Conservation (phyloP, 805 yeast genomes). For the Metschnikowia gelsemii region DNA sequence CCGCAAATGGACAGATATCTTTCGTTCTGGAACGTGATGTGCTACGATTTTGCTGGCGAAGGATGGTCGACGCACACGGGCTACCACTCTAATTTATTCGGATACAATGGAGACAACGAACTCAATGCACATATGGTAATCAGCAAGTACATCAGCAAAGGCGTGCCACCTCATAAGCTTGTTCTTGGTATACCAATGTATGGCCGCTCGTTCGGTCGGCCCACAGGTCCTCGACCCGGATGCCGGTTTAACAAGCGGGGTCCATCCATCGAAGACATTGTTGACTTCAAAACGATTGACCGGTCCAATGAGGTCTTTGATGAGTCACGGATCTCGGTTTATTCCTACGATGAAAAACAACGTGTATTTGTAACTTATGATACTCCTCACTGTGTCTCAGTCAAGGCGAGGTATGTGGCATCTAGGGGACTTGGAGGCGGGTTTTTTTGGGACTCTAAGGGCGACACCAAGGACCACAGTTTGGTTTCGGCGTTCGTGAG, state of each 20-base stretch:
- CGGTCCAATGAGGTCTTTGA: conserved; percentile 53
- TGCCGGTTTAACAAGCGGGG: conserved; percentile 29
- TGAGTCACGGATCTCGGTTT: conserved; percentile 45
- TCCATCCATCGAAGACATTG: conserved; percentile 32
- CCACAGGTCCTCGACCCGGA: conserved; percentile 42
- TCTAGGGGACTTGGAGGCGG: conserved; percentile 67
- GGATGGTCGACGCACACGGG: conserved; percentile 63
- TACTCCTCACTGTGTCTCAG: conserved; percentile 47
- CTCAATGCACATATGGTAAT: conserved; percentile 53
- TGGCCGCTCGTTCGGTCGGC: conserved; percentile 49
- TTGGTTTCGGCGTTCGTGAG: conserved; percentile 40
- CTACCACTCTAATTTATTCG: conserved; percentile 69
- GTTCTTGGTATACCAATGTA: conserved; percentile 86
- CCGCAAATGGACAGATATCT: conserved; percentile 56
- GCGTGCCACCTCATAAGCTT: conserved; percentile 51
- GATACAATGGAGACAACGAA: conserved; percentile 37
- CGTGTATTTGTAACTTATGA: conserved; percentile 51
- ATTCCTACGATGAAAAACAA: conserved; percentile 15
- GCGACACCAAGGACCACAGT: conserved; percentile 50
- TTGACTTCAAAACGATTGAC: conserved; percentile 60
- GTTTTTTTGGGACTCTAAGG: conserved; percentile 94
- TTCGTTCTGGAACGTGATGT: conserved; percentile 82
- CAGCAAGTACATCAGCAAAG: conserved; percentile 37
- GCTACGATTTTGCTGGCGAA: conserved; percentile 79
- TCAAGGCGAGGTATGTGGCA: conserved; percentile 61